phyloP scores from a whole-genome alignment of 2,329 filamentous ascomycete species.

The Xylariaceae sp. region DNA sequence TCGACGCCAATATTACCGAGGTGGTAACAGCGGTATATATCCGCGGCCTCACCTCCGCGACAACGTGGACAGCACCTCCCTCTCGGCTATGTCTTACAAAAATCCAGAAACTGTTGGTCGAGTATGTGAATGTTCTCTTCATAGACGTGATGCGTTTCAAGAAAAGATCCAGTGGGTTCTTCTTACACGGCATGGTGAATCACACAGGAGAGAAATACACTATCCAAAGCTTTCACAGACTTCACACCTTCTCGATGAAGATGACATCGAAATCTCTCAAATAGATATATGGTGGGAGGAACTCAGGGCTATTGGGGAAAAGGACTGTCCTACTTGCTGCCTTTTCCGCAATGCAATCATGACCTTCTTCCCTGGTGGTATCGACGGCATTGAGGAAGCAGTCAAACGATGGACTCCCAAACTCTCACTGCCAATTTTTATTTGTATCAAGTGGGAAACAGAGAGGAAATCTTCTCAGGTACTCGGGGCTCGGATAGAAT shows the following conservation, averaged over 20 bases:
- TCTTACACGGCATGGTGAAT: not conserved
- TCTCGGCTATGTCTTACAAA: no score
- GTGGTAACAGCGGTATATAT: no score
- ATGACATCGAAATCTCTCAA: not conserved
- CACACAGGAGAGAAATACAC: not conserved
- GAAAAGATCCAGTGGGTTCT: not conserved
- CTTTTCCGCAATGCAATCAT: not conserved
- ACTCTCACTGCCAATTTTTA: no score
- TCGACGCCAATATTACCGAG: no score
- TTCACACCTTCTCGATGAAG: not conserved
- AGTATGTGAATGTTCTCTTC: not conserved
- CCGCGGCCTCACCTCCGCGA: no score
- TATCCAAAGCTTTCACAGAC: not conserved
- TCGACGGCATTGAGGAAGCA: not conserved
- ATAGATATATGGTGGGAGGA: not conserved
- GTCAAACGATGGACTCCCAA: not conserved
- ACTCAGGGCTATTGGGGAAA: not conserved
- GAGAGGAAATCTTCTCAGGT: no score
- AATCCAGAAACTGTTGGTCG: not conserved
- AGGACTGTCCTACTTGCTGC: not conserved
- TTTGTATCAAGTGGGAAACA: no score
- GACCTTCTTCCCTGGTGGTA: not conserved
- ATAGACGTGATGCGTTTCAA: not conserved
- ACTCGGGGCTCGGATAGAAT: no score
- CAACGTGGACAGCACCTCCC: no score